phyloP scores from a whole-genome alignment of 208 protist genomes.

The Plasmodiophora brassicae region DNA sequence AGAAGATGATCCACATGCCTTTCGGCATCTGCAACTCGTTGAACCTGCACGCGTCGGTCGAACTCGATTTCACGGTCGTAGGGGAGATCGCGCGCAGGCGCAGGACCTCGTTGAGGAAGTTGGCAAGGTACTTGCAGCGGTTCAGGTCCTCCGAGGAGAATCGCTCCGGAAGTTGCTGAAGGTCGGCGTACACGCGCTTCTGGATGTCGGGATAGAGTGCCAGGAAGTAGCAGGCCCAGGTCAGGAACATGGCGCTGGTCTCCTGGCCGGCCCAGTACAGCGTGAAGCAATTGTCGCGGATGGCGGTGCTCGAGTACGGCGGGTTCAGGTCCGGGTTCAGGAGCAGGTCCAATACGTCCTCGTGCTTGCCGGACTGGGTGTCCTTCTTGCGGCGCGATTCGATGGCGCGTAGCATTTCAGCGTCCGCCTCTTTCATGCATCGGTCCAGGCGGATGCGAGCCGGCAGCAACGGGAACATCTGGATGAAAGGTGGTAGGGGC shows the following conservation, averaged over 20 bases:
- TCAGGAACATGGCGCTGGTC: neutral
- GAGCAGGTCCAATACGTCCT: neutral
- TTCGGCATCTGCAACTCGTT: neutral
- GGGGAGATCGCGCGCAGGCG: neutral
- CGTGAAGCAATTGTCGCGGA: neutral
- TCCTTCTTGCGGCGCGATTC: neutral
- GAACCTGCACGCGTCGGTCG: neutral
- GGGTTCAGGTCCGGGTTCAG: neutral
- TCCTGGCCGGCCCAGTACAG: neutral
- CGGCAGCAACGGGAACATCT: neutral
- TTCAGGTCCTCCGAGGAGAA: neutral
- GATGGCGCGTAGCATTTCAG: neutral
- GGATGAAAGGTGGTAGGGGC: neutral
- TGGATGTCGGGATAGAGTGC: neutral
- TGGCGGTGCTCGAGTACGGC: neutral
- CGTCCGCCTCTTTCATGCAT: neutral
- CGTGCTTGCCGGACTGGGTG: neutral
- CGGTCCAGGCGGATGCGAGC: neutral
- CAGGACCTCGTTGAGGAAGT: neutral
- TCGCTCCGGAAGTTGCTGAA: neutral
- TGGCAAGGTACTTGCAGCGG: neutral
- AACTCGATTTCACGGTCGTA: neutral
- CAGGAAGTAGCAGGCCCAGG: neutral
- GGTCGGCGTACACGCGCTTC: neutral
- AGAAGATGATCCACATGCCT: neutral